phyloP scores from a whole-genome alignment of 1,139 yeast genomes.

The Komagataea norvegica region DNA sequence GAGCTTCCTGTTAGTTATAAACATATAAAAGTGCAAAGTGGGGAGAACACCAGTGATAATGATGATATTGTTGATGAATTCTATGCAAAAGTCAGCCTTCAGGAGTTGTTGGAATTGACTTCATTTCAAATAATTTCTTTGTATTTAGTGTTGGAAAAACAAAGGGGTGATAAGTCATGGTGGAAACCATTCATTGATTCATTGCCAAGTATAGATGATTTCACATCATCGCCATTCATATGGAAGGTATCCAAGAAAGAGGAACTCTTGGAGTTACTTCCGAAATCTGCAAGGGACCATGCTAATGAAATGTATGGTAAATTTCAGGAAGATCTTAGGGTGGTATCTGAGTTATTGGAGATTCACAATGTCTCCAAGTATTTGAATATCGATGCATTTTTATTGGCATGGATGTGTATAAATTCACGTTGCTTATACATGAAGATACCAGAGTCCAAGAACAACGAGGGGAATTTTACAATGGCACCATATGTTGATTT shows the following conservation, averaged over 20 bases:
- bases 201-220: conserved; percentile 49
- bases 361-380: background rate
- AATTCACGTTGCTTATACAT: conserved; percentile 89
- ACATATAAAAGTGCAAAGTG: conserved; percentile 23
- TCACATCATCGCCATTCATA: conserved; percentile 44
- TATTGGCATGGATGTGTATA: conserved; percentile 81
- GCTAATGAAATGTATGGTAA: conserved; percentile 35
- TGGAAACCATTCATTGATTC: conserved; percentile 64
- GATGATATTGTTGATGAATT: conserved; percentile 7
- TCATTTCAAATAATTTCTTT: conserved; percentile 31
- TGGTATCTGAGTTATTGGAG: conserved; percentile 29
- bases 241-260: conserved; percentile 38
- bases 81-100: conserved; percentile 25
- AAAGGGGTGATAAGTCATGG: conserved; percentile 36
- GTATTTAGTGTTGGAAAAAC: conserved; percentile 14
- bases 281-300: conserved; percentile 35
- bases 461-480: conserved; percentile 63
- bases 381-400: conserved; percentile 30
- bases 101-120: conserved; percentile 24
- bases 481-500: conserved; percentile 91
- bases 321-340: conserved; percentile 37
- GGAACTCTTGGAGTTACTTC: conserved; percentile 35
- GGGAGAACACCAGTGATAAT: conserved; percentile 26
- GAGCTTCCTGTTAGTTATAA: conserved; percentile 22
- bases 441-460: conserved; percentile 51